Percentiles rank a stretch among this genome's conserved stretches.
phyloP scores from a whole-genome alignment of 1,284 basidiomycete species.

The Ceratobasidium sp. region DNA sequence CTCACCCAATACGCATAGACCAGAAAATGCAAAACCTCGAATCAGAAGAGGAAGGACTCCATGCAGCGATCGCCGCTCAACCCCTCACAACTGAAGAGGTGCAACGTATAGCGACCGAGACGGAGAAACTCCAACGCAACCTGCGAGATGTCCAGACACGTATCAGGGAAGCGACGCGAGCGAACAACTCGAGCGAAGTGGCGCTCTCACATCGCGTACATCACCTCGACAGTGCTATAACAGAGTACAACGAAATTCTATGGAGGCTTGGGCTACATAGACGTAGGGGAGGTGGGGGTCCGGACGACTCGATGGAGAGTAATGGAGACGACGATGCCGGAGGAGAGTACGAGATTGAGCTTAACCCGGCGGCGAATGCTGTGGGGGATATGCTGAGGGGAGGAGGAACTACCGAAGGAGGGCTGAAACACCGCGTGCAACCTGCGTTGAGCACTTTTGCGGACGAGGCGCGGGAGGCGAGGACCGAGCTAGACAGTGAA shows the following conservation, averaged over 20 bases:
- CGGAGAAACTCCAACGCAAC: conserved; percentile 41
- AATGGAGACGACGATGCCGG: conserved; percentile 16
- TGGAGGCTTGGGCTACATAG: conserved; percentile 42
- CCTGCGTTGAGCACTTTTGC: conserved; percentile 22
- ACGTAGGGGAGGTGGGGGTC: conserved; percentile 15
- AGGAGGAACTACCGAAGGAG: conserved; percentile 27
- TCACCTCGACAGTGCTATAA: conserved; percentile 39
- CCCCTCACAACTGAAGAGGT: conserved; percentile 44
- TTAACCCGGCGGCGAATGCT: conserved; percentile 25
- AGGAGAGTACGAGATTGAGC: conserved; percentile 31
- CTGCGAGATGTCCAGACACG: conserved; percentile 34
- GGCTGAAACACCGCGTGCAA: conserved; percentile 25
- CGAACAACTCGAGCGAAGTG: conserved; percentile 43
- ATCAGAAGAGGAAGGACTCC: conserved; percentile 38
- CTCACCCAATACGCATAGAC: conserved; percentile 6
- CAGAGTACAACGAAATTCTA: conserved; percentile 42
- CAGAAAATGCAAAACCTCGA: conserved; percentile 42
- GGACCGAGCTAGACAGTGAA: conserved; percentile 22
- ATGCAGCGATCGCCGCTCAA: conserved; percentile 40
- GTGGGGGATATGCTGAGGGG: conserved; percentile 37
- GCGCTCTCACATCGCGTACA: conserved; percentile 40
- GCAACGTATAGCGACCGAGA: conserved; percentile 42
- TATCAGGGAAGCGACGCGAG: conserved; percentile 28
- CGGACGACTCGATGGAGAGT: conserved; percentile 31
- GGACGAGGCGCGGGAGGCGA: conserved; percentile 23